phyloP scores from a whole-genome alignment of 2,329 filamentous ascomycete genomes.

The Teratosphaeria gauchensis region DNA sequence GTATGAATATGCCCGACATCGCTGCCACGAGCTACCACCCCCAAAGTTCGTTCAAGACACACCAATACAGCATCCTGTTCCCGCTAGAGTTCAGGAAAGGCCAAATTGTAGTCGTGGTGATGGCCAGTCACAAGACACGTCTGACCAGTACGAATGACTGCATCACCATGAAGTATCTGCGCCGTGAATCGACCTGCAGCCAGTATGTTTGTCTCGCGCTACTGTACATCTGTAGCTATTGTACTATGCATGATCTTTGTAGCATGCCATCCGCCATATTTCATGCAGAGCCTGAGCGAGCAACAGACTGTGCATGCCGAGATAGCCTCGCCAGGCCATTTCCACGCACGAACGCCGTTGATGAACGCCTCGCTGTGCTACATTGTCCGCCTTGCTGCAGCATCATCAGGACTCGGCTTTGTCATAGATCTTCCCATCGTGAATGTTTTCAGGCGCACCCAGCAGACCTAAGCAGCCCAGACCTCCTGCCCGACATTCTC shows the following conservation, averaged over 20 bases:
- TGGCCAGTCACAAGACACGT: too few species aligned
- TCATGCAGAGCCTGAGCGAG: background rate
- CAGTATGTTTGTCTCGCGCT: background rate
- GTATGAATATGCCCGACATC: background rate
- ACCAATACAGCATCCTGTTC: too few species aligned
- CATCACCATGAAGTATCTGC: too few species aligned
- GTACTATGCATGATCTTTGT: background rate
- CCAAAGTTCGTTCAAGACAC: too few species aligned
- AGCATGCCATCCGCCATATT: background rate
- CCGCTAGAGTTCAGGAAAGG: too few species aligned
- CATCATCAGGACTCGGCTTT: too few species aligned
- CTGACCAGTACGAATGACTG: too few species aligned
- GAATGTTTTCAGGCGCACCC: background rate
- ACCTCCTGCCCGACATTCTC: slow-evolving; percentile 89
- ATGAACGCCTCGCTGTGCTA: background rate
- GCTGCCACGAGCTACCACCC: background rate
- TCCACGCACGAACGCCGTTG: background rate
- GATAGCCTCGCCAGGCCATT: background rate
- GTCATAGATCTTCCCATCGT: too few species aligned
- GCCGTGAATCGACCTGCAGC: background rate
- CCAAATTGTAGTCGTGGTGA: too few species aligned
- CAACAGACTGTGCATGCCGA: background rate
- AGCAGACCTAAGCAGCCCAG: slow-evolving; percentile 66
- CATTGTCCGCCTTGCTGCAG: too few species aligned
- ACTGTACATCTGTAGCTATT: background rate